Evolutionary conservation across 495 filamentous ascomycete genomes (phyloP).

Genomic region (Penicillium paxilli): DNA sequence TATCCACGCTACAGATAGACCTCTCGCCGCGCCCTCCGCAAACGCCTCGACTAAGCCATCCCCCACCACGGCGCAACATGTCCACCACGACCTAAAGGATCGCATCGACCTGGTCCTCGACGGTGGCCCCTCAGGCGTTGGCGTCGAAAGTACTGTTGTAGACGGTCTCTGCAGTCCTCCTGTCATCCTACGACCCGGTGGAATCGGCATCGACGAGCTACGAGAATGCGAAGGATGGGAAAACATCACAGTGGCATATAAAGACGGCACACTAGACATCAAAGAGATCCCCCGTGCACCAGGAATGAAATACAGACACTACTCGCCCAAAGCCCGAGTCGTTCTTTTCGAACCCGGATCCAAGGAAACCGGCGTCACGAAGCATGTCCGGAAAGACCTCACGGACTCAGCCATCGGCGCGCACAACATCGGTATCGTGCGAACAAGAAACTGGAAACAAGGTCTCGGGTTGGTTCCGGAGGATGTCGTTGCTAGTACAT

Average conservation of each 20-base stretch:
- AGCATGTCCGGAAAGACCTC: constrained; percentile 37
- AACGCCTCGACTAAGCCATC: constrained; percentile 92
- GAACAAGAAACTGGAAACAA: constrained; percentile 44
- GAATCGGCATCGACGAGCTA: constrained; percentile 84
- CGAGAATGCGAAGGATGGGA: constrained; percentile 78
- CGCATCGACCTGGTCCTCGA: constrained; percentile 90
- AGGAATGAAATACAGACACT: constrained; percentile 99
- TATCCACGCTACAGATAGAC: constrained; percentile 71
- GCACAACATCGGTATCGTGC: constrained; percentile 48
- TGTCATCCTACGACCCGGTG: constrained; percentile 80
- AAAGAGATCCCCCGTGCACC: constrained; percentile 72
- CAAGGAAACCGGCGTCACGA: constrained; percentile 27
- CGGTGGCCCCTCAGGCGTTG: constrained; percentile 80
- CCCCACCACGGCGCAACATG: constrained; percentile 86
- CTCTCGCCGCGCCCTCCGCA: constrained; percentile 91
- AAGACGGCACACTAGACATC: constrained; percentile 52
- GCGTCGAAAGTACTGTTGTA: constrained; percentile 95
- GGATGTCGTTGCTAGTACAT: constrained; percentile 23
- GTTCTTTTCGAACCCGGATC: constrained; percentile 69
- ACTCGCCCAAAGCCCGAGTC: constrained; percentile 87
- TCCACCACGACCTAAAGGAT: constrained; percentile 78
- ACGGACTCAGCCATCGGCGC: constrained; percentile 36
- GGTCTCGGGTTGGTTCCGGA: constrained; percentile 32
- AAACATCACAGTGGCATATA: constrained; percentile 69
- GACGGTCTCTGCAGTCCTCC: constrained; percentile 84